These are phyloP conservation scores for Erythrobasidium yunnanense DNA, from an alignment of 768 basidiomycete genomes.

Conservation along the genomic window DNA sequence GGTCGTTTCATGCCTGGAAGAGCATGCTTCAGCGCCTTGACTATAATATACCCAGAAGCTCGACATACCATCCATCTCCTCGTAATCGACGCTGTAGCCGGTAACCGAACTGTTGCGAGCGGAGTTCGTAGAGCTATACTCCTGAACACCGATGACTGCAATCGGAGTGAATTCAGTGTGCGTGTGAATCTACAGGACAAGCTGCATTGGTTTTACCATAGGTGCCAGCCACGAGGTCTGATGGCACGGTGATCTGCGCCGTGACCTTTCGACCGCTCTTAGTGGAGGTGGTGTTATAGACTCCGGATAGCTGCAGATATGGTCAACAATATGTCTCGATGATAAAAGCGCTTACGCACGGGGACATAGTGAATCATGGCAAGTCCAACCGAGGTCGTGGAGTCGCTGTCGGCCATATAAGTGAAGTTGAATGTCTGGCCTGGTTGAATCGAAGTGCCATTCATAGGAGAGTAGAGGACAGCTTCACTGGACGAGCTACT, in stretches of 20 bases:
- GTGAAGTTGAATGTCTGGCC: slow-evolving; percentile 12
- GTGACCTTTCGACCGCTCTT: neutral
- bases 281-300: neutral
- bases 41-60: too few species aligned
- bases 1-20: too few species aligned
- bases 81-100: neutral
- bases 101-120: neutral
- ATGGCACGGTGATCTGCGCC: neutral
- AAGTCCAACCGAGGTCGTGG: neutral
- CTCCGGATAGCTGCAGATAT: neutral
- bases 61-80: neutral
- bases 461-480: neutral
- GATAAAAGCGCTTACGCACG: neutral
- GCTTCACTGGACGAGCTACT: neutral
- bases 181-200: too few species aligned
- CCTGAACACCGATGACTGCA: slow-evolving; percentile 8
- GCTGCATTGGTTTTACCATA: neutral
- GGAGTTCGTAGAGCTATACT: too few species aligned
- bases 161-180: neutral
- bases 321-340: too few species aligned
- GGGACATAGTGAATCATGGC: neutral
- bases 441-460: neutral
- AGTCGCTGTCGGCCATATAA: neutral
- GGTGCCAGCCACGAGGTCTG: neutral
- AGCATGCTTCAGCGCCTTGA: too few species aligned